phyloP scores from a whole-genome alignment of 805 yeast species.

The Metschnikowia lunata region DNA sequence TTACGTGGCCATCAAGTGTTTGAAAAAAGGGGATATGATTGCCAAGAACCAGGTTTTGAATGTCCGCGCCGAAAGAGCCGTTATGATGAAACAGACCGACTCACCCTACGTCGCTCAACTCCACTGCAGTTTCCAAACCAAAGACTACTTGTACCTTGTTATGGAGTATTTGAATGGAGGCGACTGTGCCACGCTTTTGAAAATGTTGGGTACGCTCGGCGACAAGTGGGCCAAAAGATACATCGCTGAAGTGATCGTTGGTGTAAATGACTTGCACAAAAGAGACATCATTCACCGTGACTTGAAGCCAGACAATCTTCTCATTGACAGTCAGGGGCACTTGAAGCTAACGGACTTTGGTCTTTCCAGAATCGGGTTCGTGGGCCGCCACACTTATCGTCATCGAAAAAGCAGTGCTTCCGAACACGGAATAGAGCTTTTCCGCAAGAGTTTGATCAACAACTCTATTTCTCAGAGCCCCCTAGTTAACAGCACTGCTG shows the following conservation, averaged over 20 bases:
- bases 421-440: constrained; percentile 40
- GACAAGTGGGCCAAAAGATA: constrained; percentile 84
- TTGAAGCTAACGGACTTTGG: constrained; percentile 94
- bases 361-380: constrained; percentile 80
- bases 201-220: constrained; percentile 77
- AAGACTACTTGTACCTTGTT: constrained; percentile 80
- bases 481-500: constrained; percentile 14
- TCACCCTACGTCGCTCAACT: constrained; percentile 90
- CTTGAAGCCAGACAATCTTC: constrained; percentile 87
- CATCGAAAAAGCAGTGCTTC: constrained; percentile 41
- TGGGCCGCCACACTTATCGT: constrained; percentile 63
- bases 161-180: constrained; percentile 98
- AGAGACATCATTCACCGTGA: constrained; percentile 93
- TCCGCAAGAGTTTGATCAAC: constrained; percentile 25
- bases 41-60: constrained; percentile 95
- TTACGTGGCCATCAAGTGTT: constrained; percentile 88
- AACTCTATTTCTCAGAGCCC: constrained; percentile 22
- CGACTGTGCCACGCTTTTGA: constrained; percentile 82
- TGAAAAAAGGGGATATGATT: constrained; percentile 92
- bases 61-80: constrained; percentile 91
- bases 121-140: constrained; percentile 83
- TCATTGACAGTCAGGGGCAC: constrained; percentile 85
- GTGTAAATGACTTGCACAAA: constrained; percentile 83
- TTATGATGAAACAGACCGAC: constrained; percentile 95
- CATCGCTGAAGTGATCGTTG: constrained; percentile 84